Evolutionary conservation across 2,329 filamentous ascomycete genomes (phyloP).

Genomic region (Penicillium sp.): DNA sequence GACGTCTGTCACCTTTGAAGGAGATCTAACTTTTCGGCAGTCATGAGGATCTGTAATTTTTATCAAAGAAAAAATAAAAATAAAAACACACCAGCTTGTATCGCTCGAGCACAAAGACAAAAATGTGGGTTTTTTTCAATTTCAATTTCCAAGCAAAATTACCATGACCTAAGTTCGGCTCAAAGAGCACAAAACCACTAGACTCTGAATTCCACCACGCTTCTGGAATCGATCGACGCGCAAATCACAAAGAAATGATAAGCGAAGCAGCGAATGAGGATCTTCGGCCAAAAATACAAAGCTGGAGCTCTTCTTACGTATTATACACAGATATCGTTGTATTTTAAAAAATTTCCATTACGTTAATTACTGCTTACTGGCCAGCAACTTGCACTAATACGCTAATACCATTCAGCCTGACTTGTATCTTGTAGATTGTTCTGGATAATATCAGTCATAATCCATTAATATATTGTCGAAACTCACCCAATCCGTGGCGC

Average conservation of each 20-base stretch:
- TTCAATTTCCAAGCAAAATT: neutral
- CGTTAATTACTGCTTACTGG: neutral
- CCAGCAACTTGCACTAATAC: neutral
- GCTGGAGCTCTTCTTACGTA: neutral
- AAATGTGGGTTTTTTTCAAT: neutral
- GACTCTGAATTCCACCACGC: conserved; percentile 1
- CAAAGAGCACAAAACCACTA: neutral
- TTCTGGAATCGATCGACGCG: conserved; percentile 11
- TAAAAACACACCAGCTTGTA: neutral
- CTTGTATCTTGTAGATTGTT: neutral
- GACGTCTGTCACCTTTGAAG: conserved; percentile 6
- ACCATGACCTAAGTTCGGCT: neutral
- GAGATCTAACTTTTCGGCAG: conserved; percentile 1
- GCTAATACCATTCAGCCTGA: neutral
- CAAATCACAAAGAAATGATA: conserved; percentile 11
- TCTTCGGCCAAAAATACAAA: neutral
- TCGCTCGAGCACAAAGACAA: neutral
- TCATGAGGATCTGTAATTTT: neutral
- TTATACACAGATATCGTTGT: neutral
- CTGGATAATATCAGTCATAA: neutral
- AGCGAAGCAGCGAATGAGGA: conserved; percentile 16
- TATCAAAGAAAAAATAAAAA: neutral
- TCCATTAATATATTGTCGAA: neutral
- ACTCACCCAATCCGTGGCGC: neutral
- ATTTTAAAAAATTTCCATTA: neutral